A percentile compares a stretch with the other conserved stretches of the same genome.
phyloP scores from a whole-genome alignment of 116 monocot genomes.

The Posidonia oceanica region DNA sequence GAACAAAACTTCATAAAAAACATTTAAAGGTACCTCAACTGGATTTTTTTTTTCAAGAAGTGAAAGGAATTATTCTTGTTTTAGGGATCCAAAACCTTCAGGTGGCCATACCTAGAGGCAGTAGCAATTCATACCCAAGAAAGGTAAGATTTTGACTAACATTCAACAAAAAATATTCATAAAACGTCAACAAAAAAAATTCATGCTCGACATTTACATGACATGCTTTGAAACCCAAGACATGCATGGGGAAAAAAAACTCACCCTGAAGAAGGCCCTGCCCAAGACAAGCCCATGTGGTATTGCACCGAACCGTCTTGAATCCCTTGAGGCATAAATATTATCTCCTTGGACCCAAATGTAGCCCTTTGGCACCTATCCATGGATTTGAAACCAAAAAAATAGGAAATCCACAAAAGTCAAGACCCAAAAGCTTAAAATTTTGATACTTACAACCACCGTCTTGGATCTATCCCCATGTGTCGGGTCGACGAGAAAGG shows the following conservation, averaged over 20 bases:
- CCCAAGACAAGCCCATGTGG: slow-evolving; percentile 68
- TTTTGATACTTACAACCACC: slow-evolving; percentile 35
- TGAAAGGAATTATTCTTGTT: background rate
- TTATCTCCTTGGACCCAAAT: slow-evolving; percentile 94
- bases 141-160: background rate
- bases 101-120: slow-evolving; percentile 19
- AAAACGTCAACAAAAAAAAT: background rate
- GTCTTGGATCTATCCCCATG: slow-evolving; percentile 19
- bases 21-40: background rate
- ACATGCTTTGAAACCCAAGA: background rate
- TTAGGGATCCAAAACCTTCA: slow-evolving; percentile 18
- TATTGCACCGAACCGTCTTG: slow-evolving; percentile 65
- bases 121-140: background rate
- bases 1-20: background rate
- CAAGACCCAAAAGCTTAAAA: background rate
- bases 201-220: no score
- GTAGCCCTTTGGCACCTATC: slow-evolving; percentile 81
- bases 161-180: slow-evolving; percentile 1
- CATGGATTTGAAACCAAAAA: background rate
- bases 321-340: slow-evolving; percentile 67
- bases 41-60: background rate
- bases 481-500: slow-evolving; percentile 34
- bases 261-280: slow-evolving; percentile 65
- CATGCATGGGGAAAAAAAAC: slow-evolving; percentile 5
- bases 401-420: background rate